These are phyloP conservation scores for Huntiella moniliformis DNA, from an alignment of 2,329 filamentous ascomycete genomes.

Conservation along the genomic window DNA sequence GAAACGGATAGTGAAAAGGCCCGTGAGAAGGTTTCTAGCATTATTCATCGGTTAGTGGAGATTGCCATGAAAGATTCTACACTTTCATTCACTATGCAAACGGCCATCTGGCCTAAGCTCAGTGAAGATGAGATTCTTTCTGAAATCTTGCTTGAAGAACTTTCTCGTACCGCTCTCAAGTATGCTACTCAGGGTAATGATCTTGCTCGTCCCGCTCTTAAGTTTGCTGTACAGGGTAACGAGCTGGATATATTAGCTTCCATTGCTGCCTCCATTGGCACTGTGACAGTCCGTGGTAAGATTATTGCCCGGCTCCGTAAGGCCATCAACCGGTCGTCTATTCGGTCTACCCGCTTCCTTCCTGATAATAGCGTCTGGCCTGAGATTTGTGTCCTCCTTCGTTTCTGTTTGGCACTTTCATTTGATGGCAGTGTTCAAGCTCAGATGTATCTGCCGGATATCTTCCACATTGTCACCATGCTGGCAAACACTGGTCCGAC, in stretches of 20 bases:
- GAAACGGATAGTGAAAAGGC: conserved; percentile 47
- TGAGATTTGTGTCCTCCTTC: conserved; percentile 49
- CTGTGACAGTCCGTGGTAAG: conserved; percentile 45
- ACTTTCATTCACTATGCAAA: conserved; percentile 41
- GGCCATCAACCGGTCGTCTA: conserved; percentile 45
- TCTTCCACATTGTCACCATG: conserved; percentile 55
- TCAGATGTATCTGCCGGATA: conserved; percentile 47
- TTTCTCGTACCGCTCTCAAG: conserved; percentile 42
- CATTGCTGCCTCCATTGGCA: conserved; percentile 43
- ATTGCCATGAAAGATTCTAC: conserved; percentile 41
- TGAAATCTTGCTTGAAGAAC: conserved; percentile 48
- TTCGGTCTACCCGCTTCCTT: conserved; percentile 45
- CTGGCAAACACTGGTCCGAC: conserved; percentile 44
- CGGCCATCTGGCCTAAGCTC: conserved; percentile 46
- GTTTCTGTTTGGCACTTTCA: conserved; percentile 46
- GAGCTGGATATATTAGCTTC: conserved; percentile 42
- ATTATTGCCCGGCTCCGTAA: conserved; percentile 47
- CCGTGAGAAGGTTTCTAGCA: conserved; percentile 41
- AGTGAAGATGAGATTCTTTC: conserved; percentile 45
- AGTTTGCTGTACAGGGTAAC: conserved; percentile 28
- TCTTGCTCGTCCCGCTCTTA: conserved; percentile 8
- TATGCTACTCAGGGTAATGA: conserved; percentile 17
- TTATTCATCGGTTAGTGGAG: conserved; percentile 50
- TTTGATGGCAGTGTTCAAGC: conserved; percentile 50
- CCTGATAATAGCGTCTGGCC: conserved; percentile 50